Evolutionary conservation across 2,329 filamentous ascomycete genomes (phyloP).

Genomic region (Xylaria digitata): DNA sequence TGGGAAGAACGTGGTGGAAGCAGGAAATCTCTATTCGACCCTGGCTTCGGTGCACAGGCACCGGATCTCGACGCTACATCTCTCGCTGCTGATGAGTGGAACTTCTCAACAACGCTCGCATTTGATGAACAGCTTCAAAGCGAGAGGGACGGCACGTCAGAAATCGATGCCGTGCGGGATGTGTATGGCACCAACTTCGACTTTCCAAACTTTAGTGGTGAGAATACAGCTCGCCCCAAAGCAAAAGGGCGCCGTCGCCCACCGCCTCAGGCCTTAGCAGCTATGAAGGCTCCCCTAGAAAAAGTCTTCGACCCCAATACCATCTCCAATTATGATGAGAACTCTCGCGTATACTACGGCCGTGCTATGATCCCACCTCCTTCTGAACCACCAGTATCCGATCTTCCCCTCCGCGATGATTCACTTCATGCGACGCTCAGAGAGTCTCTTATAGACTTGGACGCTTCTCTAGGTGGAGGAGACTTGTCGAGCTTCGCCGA

Average conservation of each 20-base stretch:
- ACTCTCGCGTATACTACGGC: conserved; percentile 70
- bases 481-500: conserved; percentile 69
- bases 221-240: conserved; percentile 65
- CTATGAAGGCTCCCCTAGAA: conserved; percentile 69
- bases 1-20: conserved; percentile 82
- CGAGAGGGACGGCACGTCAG: conserved; percentile 58
- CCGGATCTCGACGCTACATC: conserved; percentile 59
- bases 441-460: conserved; percentile 74
- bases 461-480: conserved; percentile 67
- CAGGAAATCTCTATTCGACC: conserved; percentile 70
- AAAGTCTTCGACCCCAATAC: conserved; percentile 75
- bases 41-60: conserved; percentile 67
- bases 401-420: conserved; percentile 70
- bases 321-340: conserved; percentile 72
- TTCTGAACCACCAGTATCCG: conserved; percentile 54
- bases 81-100: conserved; percentile 71
- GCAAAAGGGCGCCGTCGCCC: conserved; percentile 65
- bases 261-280: conserved; percentile 68
- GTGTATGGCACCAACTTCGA: conserved; percentile 70
- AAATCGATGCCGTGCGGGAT: conserved; percentile 67
- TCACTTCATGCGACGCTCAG: conserved; percentile 64
- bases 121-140: conserved; percentile 69
- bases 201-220: conserved; percentile 59
- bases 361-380: conserved; percentile 54
- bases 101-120: conserved; percentile 73